Conservation (phyloP, 2,329 filamentous ascomycete genomes). For the Raffaelea arxii region DNA sequence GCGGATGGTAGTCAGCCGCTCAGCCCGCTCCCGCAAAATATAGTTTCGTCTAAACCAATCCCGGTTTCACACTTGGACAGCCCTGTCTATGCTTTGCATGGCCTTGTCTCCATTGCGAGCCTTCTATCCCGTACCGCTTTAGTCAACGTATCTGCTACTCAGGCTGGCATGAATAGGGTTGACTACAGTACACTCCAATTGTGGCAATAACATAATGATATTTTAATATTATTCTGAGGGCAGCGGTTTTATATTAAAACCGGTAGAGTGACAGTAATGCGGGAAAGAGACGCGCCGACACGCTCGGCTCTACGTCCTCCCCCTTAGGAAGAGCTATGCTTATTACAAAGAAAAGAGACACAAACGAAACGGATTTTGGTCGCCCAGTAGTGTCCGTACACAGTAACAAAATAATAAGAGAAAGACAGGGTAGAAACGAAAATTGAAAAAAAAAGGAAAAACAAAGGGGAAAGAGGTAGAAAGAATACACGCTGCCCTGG, state of each 20-base stretch:
- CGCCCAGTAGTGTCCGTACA: neutral
- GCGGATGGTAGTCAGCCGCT: too few species aligned
- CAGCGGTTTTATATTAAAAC: neutral
- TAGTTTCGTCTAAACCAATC: too few species aligned
- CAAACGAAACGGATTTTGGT: neutral
- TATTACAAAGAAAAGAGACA: neutral
- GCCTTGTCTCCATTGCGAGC: too few species aligned
- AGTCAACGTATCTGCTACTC: too few species aligned
- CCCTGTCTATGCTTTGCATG: too few species aligned
- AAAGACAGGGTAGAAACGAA: neutral
- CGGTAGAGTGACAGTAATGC: neutral
- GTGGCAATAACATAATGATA: too few species aligned
- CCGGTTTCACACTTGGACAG: too few species aligned
- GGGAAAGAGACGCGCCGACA: neutral
- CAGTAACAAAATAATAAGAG: neutral
- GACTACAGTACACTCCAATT: too few species aligned
- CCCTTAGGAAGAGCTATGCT: neutral
- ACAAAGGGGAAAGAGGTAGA: slow-evolving; percentile 1
- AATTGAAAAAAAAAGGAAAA: slow-evolving; percentile 4
- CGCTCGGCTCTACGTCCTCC: neutral
- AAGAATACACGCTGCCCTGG: slow-evolving; percentile 4
- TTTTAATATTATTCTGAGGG: too few species aligned
- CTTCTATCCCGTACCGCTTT: too few species aligned
- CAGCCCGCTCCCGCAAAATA: too few species aligned
- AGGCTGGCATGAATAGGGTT: too few species aligned